phyloP scores from a whole-genome alignment of 208 protist species.

The Trypanosoma scelopori region DNA sequence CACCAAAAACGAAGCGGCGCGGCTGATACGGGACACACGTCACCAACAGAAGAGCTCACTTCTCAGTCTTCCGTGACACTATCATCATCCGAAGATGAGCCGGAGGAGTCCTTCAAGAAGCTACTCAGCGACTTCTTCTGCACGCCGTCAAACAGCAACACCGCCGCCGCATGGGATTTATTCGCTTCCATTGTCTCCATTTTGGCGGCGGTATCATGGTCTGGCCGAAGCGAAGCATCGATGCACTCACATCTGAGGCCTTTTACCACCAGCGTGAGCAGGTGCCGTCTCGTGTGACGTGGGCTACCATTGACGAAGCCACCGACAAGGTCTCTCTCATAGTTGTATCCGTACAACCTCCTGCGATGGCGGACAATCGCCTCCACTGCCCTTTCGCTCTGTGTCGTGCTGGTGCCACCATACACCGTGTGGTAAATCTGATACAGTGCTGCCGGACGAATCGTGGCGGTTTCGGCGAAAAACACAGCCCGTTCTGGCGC shows the following conservation, averaged over 20 bases:
- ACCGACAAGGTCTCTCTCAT: slow-evolving; percentile 51
- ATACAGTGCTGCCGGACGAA: slow-evolving; percentile 32
- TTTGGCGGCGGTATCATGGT: neutral
- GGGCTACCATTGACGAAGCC: slow-evolving; percentile 45
- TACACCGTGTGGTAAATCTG: slow-evolving; percentile 45
- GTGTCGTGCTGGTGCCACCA: slow-evolving; percentile 14
- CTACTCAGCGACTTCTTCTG: slow-evolving; percentile 16
- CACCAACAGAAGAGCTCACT: neutral
- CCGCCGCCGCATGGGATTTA: neutral
- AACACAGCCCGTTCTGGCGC: slow-evolving; percentile 11
- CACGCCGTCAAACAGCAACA: slow-evolving; percentile 20
- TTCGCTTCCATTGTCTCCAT: slow-evolving; percentile 15
- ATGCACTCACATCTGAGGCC: slow-evolving; percentile 43
- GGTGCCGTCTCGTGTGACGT: slow-evolving; percentile 47
- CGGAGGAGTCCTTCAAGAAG: slow-evolving; percentile 21
- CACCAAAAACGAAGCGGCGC: neutral
- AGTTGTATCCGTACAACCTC: slow-evolving; percentile 44
- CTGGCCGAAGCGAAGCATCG: neutral
- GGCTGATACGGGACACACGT: neutral
- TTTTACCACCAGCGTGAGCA: slow-evolving; percentile 39
- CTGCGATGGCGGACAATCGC: slow-evolving; percentile 45
- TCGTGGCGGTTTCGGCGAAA: slow-evolving; percentile 26
- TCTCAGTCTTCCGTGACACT: slow-evolving; percentile 2
- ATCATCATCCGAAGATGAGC: neutral
- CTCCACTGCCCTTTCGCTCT: slow-evolving; percentile 35